A percentile compares a stretch with the other conserved stretches of the same genome.
phyloP scores from a whole-genome alignment of 1,284 basidiomycete species.

The Cryptococcus jaspeensis region DNA sequence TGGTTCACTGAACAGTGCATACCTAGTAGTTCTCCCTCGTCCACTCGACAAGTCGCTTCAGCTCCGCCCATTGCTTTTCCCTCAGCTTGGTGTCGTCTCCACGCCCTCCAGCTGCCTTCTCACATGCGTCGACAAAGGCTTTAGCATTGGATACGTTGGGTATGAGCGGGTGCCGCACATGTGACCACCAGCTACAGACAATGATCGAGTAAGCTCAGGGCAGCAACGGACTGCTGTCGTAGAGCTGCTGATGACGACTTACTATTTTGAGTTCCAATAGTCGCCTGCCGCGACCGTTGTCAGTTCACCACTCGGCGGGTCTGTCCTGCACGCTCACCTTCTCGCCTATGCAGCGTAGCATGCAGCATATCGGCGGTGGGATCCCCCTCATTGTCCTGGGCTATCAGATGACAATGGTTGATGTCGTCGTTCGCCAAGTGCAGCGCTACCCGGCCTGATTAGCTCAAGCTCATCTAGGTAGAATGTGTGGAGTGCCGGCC shows the following conservation, averaged over 20 bases:
- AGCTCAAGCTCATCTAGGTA: too few species aligned
- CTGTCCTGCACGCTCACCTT: conserved; percentile 27
- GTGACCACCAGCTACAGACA: conserved; percentile 39
- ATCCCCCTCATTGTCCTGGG: conserved; percentile 43
- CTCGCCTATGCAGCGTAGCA: conserved; percentile 47
- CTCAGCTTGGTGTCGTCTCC: conserved; percentile 23
- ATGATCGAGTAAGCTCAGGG: not conserved
- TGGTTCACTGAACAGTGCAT: too few species aligned
- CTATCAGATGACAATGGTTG: conserved; percentile 42
- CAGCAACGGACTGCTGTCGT: not conserved
- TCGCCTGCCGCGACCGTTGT: conserved; percentile 29
- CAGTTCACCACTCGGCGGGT: not conserved
- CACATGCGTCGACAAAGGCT: conserved; percentile 46
- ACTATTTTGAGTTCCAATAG: conserved; percentile 52
- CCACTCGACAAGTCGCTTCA: conserved; percentile 43
- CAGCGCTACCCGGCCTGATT: conserved; percentile 25
- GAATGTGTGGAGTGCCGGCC: too few species aligned
- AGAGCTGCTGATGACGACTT: conserved; percentile 11
- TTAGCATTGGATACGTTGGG: conserved; percentile 26
- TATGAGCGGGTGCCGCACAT: conserved; percentile 36
- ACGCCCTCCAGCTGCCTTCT: conserved; percentile 10
- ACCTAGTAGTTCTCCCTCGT: conserved; percentile 33
- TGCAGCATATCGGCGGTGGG: conserved; percentile 45
- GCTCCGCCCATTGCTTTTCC: conserved; percentile 44
- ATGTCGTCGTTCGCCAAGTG: conserved; percentile 52